Conservation (phyloP, 306 rosid species). For the Mimosa bimucronata region DNA sequence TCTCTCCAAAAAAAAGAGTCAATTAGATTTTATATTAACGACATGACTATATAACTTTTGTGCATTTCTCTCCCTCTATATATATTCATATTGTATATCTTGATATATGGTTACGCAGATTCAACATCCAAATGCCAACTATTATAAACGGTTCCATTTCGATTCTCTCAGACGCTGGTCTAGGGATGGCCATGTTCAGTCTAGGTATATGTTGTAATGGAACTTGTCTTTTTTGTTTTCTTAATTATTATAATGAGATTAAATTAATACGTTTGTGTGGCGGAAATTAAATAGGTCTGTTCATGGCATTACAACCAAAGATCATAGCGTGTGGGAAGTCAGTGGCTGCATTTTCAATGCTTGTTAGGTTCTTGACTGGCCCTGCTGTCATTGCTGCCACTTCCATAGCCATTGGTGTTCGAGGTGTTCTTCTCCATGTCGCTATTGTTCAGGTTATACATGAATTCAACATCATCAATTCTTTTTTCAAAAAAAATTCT, state of each 20-base stretch:
- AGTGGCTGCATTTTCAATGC: slow-evolving; percentile 32
- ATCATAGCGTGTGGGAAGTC: slow-evolving; percentile 45
- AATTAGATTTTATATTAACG: too few species aligned
- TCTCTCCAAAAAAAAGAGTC: neutral
- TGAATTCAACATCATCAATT: neutral
- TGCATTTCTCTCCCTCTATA: neutral
- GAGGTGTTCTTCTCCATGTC: slow-evolving; percentile 39
- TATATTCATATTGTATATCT: too few species aligned
- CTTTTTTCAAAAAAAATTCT: neutral
- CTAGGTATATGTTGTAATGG: slow-evolving; percentile 34
- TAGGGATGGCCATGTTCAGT: slow-evolving; percentile 51
- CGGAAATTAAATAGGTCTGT: slow-evolving; percentile 30
- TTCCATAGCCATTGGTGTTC: slow-evolving; percentile 35
- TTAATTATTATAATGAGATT: neutral
- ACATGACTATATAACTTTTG: too few species aligned
- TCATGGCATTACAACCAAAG: slow-evolving; percentile 49
- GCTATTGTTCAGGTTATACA: slow-evolving; percentile 45
- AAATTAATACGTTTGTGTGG: too few species aligned
- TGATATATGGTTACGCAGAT: neutral
- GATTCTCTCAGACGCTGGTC: slow-evolving; percentile 39
- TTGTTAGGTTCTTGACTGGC: slow-evolving; percentile 40
- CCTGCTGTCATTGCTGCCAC: slow-evolving; percentile 40
- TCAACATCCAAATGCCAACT: slow-evolving; percentile 34
- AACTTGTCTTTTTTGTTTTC: neutral
- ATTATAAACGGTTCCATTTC: slow-evolving; percentile 39